Percentiles rank a stretch among this genome's conserved stretches.
Evolutionary conservation across 225 moss, liverwort and hornwort species (phyloP).

Genomic region (Takakia lepidozioides): DNA sequence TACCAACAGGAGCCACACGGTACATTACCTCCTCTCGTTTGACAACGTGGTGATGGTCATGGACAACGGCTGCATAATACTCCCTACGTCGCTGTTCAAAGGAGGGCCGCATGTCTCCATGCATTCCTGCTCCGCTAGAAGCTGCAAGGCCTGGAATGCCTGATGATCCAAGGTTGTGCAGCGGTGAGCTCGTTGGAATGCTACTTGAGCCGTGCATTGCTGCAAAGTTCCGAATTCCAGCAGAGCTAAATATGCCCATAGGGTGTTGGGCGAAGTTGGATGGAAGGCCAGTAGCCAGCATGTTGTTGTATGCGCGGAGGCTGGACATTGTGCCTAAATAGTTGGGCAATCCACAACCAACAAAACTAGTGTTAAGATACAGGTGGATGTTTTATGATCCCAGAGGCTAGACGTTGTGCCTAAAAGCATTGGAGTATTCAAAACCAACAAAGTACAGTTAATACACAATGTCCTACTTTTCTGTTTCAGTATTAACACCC

Average conservation of each 20-base stretch:
- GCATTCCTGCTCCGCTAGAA: slow-evolving; percentile 61
- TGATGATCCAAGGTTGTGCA: slow-evolving; percentile 51
- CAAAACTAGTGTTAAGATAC: too few species aligned
- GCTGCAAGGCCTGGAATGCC: slow-evolving; percentile 94
- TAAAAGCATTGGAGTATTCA: too few species aligned
- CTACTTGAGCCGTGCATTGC: slow-evolving; percentile 63
- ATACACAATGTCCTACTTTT: too few species aligned
- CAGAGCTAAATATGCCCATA: slow-evolving; percentile 81
- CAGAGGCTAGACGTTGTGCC: too few species aligned
- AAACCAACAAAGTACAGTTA: too few species aligned
- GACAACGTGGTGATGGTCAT: slow-evolving; percentile 35
- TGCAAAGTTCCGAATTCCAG: slow-evolving; percentile 74
- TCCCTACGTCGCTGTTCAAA: slow-evolving; percentile 40
- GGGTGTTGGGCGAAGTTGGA: slow-evolving; percentile 90
- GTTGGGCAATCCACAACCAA: too few species aligned
- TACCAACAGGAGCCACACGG: too few species aligned
- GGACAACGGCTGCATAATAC: slow-evolving; percentile 55
- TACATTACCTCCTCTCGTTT: slow-evolving; percentile 47
- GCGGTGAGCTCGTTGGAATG: slow-evolving; percentile 51
- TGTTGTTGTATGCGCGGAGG: slow-evolving; percentile 73
- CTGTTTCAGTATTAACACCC: too few species aligned
- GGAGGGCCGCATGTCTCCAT: slow-evolving; percentile 50
- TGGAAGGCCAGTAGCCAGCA: slow-evolving; percentile 93
- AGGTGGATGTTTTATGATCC: too few species aligned
- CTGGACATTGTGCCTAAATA: slow-evolving; percentile 67